Evolutionary conservation across 805 yeast species (phyloP), one percentile per base, ranked within the genome.

Genomic region (Candida pseudofarinosa): DNA sequence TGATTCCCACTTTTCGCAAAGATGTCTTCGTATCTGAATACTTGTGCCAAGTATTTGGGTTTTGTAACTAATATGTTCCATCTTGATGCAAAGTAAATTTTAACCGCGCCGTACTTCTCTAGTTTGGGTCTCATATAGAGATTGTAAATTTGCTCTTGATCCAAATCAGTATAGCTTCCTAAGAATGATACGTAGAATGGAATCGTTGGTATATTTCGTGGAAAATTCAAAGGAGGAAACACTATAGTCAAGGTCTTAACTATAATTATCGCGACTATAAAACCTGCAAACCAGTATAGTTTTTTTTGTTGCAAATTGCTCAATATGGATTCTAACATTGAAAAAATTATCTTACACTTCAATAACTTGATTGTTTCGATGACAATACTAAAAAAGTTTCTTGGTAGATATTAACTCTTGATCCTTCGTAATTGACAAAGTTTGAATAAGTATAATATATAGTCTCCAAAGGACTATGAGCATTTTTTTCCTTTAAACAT

Each of bases 1-100:
- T 77, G 81, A 43, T 80, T 80, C 0, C 85, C 85, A 52, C 82
- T 76, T 47, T 80, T 80, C 3, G 77, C 79, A 58, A 69, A 80
- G 1, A 67, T 56, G 15, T 69, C 63, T 43, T 79, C 81, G 40
- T 77, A 67, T 49, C 66, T 73, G 46, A 79, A 68, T 5, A 79
- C 54, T 41, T 74, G 74, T 4, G 58, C 55, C 46, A 80, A 56
- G 40, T 58, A 67, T 26, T 71, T 69, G 2, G 83, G 83, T 38
- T 56, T 67, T 2, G 76, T 65, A 1, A 79, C 77, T 23, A 80
- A 54, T 16, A 79, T 70, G 49, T 79, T 80, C 85, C 85, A 80
- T 44, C 80, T 67, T 1, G 81, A 76, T 4, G 79, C 85, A 62
- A 79, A 80, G 52, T 71, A 80, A 3, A 79, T 63, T 54, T 79